Percentiles rank a stretch among this genome's conserved stretches.
Evolutionary conservation across 192 early-diverging fungal genomes (phyloP).

Genomic region (Rhizophagus clarus): DNA sequence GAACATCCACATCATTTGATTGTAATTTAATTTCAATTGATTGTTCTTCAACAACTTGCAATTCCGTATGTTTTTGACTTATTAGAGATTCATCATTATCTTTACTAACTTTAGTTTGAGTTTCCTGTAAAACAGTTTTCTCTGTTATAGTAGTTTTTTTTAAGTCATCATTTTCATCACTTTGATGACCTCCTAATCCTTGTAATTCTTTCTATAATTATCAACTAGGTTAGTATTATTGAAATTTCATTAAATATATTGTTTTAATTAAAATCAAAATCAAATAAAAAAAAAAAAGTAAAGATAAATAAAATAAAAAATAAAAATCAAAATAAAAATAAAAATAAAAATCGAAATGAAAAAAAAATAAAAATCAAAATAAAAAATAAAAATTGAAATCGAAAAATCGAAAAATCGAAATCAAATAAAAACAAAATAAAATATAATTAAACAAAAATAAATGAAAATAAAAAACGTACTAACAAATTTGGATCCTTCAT

Average conservation of each 20-base stretch:
- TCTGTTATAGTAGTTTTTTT: neutral
- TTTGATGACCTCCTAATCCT: slow-evolving; percentile 35
- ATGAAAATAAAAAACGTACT: slow-evolving; percentile 33
- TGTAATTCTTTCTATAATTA: slow-evolving; percentile 38
- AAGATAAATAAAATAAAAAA: too few relatives aligned
- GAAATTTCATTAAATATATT: slow-evolving; percentile 17
- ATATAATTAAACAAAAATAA: too few relatives aligned
- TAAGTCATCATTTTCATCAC: slow-evolving; percentile 19
- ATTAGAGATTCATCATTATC: neutral
- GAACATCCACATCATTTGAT: slow-evolving; percentile 36
- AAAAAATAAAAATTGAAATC: too few relatives aligned
- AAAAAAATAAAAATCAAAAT: too few relatives aligned
- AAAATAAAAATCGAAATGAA: too few relatives aligned
- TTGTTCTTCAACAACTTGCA: slow-evolving; percentile 3
- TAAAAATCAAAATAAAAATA: too few relatives aligned
- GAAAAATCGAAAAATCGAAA: too few relatives aligned
- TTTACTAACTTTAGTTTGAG: neutral
- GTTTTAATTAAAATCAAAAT: neutral
- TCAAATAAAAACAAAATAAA: too few relatives aligned
- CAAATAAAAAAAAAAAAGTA: too few relatives aligned
- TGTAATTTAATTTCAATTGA: slow-evolving; percentile 37
- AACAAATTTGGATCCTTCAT: slow-evolving; percentile 77
- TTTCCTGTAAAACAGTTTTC: slow-evolving; percentile 19
- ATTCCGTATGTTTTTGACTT: too few relatives aligned
- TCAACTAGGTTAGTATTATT: neutral